Evolutionary conservation across 2,329 filamentous ascomycete genomes (phyloP).

Genomic region (Colletotrichum incanum): DNA sequence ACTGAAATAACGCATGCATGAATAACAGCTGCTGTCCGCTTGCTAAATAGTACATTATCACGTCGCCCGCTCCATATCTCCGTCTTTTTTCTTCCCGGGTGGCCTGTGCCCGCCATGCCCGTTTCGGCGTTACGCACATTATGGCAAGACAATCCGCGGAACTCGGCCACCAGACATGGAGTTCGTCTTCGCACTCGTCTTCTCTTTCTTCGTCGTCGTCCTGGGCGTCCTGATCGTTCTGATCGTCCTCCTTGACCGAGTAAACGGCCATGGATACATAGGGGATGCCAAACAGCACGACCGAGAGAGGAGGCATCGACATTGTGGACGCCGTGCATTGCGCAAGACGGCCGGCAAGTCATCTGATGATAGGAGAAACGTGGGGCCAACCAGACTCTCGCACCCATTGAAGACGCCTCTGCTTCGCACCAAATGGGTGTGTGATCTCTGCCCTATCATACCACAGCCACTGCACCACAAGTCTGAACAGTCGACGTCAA

Average conservation of each 20-base stretch:
- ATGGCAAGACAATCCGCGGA: background rate
- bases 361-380: slow-evolving; percentile 12
- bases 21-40: background rate
- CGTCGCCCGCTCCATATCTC: background rate
- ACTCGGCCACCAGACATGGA: background rate
- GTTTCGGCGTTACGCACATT: slow-evolving; percentile 22
- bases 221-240: background rate
- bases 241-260: background rate
- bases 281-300: background rate
- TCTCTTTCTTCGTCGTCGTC: background rate
- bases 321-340: slow-evolving; percentile 18
- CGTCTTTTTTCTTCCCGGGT: slow-evolving; percentile 23
- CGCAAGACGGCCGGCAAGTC: slow-evolving; percentile 22
- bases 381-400: slow-evolving; percentile 10
- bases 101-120: slow-evolving; percentile 15
- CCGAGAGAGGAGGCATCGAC: background rate
- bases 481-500: slow-evolving; percentile 3
- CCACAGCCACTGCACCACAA: background rate
- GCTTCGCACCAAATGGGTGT: background rate
- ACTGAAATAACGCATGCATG: background rate
- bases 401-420: slow-evolving; percentile 25
- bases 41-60: background rate
- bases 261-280: background rate
- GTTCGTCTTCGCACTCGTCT: slow-evolving; percentile 16
- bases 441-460: background rate